Evolutionary conservation across 352 stramenopile species (phyloP).

Genomic region (Phytopythium sindhum): DNA sequence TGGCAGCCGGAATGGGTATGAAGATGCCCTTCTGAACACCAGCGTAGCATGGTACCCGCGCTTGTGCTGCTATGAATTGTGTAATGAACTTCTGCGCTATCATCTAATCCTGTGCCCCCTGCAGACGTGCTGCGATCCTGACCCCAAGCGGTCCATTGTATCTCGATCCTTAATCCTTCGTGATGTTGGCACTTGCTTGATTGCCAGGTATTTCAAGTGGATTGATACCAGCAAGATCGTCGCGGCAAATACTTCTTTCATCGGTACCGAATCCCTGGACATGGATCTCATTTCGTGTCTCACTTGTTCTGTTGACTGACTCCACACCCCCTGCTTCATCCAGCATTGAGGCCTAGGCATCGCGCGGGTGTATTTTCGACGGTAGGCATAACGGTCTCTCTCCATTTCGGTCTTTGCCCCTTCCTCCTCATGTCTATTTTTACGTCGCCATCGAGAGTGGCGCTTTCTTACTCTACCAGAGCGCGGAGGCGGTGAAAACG

Average conservation of each 20-base stretch:
- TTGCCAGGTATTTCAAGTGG: background rate
- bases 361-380: no score
- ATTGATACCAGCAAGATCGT: background rate
- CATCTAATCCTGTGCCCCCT: background rate
- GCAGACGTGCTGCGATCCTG: background rate
- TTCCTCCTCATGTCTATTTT: background rate
- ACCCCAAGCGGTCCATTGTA: background rate
- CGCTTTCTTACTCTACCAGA: background rate
- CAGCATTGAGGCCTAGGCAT: no score
- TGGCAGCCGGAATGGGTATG: slow-evolving; percentile 69
- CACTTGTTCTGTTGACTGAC: background rate
- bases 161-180: background rate
- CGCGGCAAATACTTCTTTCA: background rate
- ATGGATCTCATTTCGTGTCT: background rate
- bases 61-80: slow-evolving; percentile 1
- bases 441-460: background rate
- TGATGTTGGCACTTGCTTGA: background rate
- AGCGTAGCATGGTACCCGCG: background rate
- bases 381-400: no score
- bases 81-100: background rate
- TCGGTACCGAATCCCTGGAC: background rate
- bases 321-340: no score
- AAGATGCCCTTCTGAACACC: slow-evolving; percentile 71
- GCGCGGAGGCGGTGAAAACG: background rate
- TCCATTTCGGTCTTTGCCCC: background rate